Evolutionary conservation across 768 basidiomycete species (phyloP), one percentile per base, ranked within the genome.

Genomic region (Leccinum barrowsii): DNA sequence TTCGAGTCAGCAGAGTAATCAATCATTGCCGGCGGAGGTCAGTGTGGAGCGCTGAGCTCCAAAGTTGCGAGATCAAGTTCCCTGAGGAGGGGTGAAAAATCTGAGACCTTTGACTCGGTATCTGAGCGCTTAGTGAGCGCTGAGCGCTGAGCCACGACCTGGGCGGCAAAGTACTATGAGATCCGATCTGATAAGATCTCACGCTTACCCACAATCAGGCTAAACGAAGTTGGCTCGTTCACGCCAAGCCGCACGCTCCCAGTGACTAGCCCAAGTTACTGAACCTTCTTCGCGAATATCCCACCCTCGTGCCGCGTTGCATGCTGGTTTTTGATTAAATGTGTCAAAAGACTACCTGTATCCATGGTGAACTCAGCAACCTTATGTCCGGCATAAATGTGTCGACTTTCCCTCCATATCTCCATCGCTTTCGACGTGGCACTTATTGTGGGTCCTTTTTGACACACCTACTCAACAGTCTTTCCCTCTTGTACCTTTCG

Each of bases 341-440:
- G 40, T 42, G 40, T n/a, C n/a, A 42, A 57, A 60, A 47, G 30
- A 7, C n/a, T 54, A 19, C 26, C 44, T 42, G 68, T 70, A 69
- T 59, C 37, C 67, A 70, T 67, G 67, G 65, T n/a, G 49, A 64
- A 58, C 30, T 52, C 28, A 52, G 44, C n/a, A 59, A 42, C 61
- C 30, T 37, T 65, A 42, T 54, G 19, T 58, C 55, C 51, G 48
- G 54, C 46, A 54, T 60, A 35, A 59, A 54, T 37, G 28, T 48
- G 8, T 55, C 13, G 15, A 55, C 28, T 54, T 57, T 32, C 51
- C 52, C 56, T 47, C 44, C 56, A 58, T 59, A 55, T 58, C 52
- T 57, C 59, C 54, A 44, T 55, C 56, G n/a, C 37, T 48, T 42
- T 49, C 28, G 19, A 44, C 19, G 42, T 44, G 42, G n/a, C 52